Evolutionary conservation across 75 land plant species (phyloP).

Genomic region (Picea glauca): DNA sequence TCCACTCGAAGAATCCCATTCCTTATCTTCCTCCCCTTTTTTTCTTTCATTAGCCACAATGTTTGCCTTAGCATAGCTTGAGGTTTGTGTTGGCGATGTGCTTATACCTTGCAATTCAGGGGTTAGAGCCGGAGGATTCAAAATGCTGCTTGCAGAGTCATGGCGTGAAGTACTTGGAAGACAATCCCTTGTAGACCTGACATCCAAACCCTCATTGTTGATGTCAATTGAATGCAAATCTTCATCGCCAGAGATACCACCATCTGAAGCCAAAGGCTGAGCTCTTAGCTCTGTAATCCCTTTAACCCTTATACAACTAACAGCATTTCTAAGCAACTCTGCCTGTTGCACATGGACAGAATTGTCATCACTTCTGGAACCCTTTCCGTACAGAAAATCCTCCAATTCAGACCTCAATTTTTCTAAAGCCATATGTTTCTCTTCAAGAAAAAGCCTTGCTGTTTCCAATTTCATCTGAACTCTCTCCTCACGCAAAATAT

Average conservation of each 20-base stretch:
- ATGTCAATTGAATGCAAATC: slow-evolving; percentile 1
- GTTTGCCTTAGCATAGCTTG: neutral
- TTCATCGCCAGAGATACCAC: neutral
- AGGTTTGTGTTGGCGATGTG: neutral
- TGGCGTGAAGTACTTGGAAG: neutral
- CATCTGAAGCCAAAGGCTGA: neutral
- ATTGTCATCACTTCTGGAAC: neutral
- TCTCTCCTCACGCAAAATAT: slow-evolving; percentile 25
- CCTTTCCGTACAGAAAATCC: slow-evolving; percentile 11
- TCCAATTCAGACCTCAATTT: slow-evolving; percentile 13
- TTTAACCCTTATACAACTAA: neutral
- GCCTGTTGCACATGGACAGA: neutral
- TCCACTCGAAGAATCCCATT: neutral
- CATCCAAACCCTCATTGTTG: slow-evolving; percentile 1
- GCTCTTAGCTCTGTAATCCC: neutral
- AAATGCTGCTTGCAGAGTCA: neutral
- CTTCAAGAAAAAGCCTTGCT: slow-evolving; percentile 22
- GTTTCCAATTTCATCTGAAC: slow-evolving; percentile 28
- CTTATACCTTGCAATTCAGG: neutral
- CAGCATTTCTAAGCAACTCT: slow-evolving; percentile 6
- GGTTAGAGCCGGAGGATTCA: neutral
- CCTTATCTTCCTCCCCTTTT: neutral
- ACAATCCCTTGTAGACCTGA: neutral
- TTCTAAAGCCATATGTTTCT: slow-evolving; percentile 13
- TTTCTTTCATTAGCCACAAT: neutral